phyloP scores from a whole-genome alignment of 768 basidiomycete genomes.

The Mycena leptocephala region DNA sequence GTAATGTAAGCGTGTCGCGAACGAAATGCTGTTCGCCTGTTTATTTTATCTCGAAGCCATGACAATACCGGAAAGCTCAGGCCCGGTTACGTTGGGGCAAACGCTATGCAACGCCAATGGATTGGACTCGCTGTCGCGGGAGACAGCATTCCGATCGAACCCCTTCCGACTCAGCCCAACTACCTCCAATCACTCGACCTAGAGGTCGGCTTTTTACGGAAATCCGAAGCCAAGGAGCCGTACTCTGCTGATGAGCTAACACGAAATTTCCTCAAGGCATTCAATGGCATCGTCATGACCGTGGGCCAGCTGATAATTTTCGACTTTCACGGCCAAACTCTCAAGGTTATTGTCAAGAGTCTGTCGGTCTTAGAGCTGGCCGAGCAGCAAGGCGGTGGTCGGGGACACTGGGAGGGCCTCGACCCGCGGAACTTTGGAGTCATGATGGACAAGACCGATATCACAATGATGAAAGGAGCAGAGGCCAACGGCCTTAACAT shows the following conservation, averaged over 20 bases:
- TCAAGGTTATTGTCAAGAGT: constrained; percentile 80
- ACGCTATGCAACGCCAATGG: constrained; percentile 90
- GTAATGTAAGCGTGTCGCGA: constrained; percentile 73
- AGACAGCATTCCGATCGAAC: constrained; percentile 82
- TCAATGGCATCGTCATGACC: constrained; percentile 80
- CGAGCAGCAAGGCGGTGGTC: constrained; percentile 69
- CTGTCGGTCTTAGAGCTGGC: constrained; percentile 75
- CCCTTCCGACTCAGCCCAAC: constrained; percentile 69
- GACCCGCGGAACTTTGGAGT: constrained; percentile 71
- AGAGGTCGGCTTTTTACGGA: constrained; percentile 78
- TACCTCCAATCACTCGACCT: constrained; percentile 88
- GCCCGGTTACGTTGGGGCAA: constrained; percentile 83
- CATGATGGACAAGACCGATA: constrained; percentile 92
- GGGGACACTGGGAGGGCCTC: constrained; percentile 37
- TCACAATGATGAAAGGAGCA: constrained; percentile 87
- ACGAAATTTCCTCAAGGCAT: constrained; percentile 81
- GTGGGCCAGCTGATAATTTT: constrained; percentile 83
- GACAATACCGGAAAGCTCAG: constrained; percentile 83
- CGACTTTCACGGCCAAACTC: constrained; percentile 90
- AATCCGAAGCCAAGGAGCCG: constrained; percentile 72
- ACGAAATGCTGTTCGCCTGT: neutral
- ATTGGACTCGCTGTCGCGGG: constrained; percentile 87
- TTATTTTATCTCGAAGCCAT: constrained; percentile 63
- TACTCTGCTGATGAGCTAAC: constrained; percentile 93
- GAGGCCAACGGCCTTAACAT: constrained; percentile 87